Evolutionary conservation across 2,329 filamentous ascomycete genomes (phyloP), one percentile per base, ranked within the genome.

Genomic region (Fusarium tjaetaba): DNA sequence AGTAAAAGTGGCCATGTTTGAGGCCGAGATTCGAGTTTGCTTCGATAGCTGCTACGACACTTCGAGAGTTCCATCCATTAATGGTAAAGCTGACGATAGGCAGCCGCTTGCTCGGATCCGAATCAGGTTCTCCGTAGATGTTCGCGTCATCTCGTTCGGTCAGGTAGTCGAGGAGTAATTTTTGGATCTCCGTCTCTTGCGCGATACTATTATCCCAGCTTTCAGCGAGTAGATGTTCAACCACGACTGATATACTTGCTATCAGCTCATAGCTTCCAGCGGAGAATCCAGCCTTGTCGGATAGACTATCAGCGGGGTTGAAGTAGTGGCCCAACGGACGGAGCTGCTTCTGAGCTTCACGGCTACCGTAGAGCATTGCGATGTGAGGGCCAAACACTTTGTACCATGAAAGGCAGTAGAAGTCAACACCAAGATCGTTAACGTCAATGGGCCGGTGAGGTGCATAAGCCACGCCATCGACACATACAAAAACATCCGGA

Each of bases 331-430:
- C 88, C 1, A 86, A 75, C 1, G 89, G 88, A 9, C 82, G 82
- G 61, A 94, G 84, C 53, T 86, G 80, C 22, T 86, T 77, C 68
- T 92, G 89, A 0, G 89, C 90, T 0, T 81, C 77, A 9, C 84
- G 84, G 30, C 89, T 89, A 10, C 88, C 92, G 78, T 94, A 96
- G 3, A 96, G 83, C 71, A 92, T 88, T 0, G 92, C 87, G 3
- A 95, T 86, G 74, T 95, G 93, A 2, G 93, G 93, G 0, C 93
- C 93, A 78, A 93, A 95, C 4, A 95, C 89, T 80, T 96, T 96
- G 82, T 95, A 95, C 93, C 93, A 95, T 1, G 88, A 91, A 78
- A 95, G 94, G n/a, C 86, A 83, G 80, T 95, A 96, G 74, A 95
- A 91, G 78, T 96, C 93, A 0, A 92, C 91, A 2, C 88, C 92